Conservation (phyloP, 139 green algal genomes). For the Mesostigma viride region DNA sequence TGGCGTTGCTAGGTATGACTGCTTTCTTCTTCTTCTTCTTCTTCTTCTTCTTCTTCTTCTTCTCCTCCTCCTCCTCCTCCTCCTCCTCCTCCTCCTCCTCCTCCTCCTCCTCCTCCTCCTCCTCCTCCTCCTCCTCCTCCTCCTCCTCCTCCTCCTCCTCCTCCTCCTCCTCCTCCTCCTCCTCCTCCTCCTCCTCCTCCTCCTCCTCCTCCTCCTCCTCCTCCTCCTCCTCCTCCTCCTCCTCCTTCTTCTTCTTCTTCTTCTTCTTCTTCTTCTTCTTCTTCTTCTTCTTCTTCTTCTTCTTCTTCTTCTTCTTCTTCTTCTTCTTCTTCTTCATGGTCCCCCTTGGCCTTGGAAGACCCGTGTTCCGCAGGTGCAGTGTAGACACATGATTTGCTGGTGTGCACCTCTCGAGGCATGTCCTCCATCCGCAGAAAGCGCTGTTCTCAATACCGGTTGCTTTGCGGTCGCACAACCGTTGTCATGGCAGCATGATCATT, state of each 20-base stretch:
- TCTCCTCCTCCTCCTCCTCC: neutral
- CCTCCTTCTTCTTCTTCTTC: neutral
- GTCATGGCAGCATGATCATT: no score
- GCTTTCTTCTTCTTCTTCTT: conserved; percentile 9
- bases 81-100: conserved; percentile 5
- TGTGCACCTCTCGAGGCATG: no score
- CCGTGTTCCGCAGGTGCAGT: no score
- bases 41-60: conserved; percentile 8
- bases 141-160: neutral
- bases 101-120: conserved; percentile 13
- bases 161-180: neutral
- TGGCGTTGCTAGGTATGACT: no score
- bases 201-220: neutral
- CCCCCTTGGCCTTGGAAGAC: no score
- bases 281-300: conserved; percentile 10
- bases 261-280: neutral
- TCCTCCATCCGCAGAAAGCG: no score
- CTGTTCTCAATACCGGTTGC: no score
- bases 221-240: neutral
- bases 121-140: conserved; percentile 18
- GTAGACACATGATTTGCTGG: no score
- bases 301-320: conserved; percentile 5
- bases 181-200: neutral
- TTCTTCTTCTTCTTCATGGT: no score
- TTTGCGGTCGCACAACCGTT: no score